These are phyloP conservation scores for Solanum chacoense DNA, from an alignment of 305 asterid species.

Conservation along the genomic window DNA sequence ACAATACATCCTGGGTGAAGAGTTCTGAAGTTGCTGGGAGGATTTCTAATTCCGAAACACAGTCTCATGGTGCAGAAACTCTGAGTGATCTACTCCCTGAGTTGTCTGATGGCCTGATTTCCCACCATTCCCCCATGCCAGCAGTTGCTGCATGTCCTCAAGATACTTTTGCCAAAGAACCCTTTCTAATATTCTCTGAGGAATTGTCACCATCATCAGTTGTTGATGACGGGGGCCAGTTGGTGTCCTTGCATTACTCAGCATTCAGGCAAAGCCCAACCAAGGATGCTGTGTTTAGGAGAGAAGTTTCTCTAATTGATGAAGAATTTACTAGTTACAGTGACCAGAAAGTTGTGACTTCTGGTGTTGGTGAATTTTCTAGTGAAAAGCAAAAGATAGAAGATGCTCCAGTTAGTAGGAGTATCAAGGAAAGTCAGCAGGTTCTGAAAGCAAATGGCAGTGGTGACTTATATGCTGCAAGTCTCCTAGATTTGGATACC, in stretches of 20 bases:
- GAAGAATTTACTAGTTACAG: conserved; percentile 30
- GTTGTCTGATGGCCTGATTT: conserved; percentile 20
- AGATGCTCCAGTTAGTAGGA: conserved; percentile 8
- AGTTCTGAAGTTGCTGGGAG: conserved; percentile 25
- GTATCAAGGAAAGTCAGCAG: conserved; percentile 14
- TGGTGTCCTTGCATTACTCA: conserved; percentile 16
- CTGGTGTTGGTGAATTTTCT: conserved; percentile 13
- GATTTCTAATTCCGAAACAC: conserved; percentile 18
- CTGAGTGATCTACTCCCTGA: conserved; percentile 18
- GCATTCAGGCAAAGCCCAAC: conserved; percentile 7
- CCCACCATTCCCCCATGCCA: conserved; percentile 13
- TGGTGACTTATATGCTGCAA: conserved; percentile 13
- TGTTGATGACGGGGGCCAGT: conserved; percentile 25
- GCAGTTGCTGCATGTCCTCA: conserved; percentile 18
- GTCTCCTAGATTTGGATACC: conserved; percentile 18
- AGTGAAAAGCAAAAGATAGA: conserved; percentile 17
- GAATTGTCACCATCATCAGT: conserved; percentile 17
- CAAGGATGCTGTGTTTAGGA: conserved; percentile 14
- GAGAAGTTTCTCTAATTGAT: conserved; percentile 37
- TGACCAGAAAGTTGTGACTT: conserved; percentile 17
- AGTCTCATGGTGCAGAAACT: conserved; percentile 21
- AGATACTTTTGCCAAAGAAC: conserved; percentile 16
- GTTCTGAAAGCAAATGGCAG: conserved; percentile 10
- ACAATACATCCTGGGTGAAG: conserved; percentile 17
- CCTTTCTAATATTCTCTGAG: conserved; percentile 13